A percentile compares a stretch with the other conserved stretches of the same genome.
These are phyloP conservation scores for Pleurotus sapidus DNA, from an alignment of 768 basidiomycete species.

Conservation along the genomic window DNA sequence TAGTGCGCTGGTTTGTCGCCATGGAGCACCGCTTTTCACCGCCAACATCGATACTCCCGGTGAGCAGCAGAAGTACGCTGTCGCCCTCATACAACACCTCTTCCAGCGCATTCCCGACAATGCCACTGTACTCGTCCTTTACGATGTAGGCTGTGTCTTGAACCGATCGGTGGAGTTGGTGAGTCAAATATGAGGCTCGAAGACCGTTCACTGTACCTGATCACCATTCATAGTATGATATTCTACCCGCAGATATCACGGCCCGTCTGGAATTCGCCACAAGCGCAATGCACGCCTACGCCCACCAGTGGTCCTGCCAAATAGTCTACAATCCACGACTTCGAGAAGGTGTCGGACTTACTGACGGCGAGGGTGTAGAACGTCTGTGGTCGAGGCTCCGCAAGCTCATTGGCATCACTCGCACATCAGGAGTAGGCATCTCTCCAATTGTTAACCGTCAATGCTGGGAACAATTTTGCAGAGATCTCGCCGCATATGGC, in stretches of 20 bases:
- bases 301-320: constrained; percentile 32
- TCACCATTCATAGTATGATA: constrained; percentile 16
- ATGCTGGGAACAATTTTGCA: too few species aligned
- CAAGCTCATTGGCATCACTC: constrained; percentile 16
- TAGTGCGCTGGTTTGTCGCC: constrained; percentile 29
- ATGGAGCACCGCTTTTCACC: constrained; percentile 27
- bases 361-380: constrained; percentile 33
- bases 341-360: constrained; percentile 23
- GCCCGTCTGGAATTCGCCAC: constrained; percentile 20
- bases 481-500: constrained; percentile 23
- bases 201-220: neutral
- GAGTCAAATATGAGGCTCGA: too few species aligned
- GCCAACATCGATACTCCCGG: constrained; percentile 29
- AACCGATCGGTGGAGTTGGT: constrained; percentile 16
- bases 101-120: constrained; percentile 20
- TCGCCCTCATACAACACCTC: constrained; percentile 25
- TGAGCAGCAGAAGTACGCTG: constrained; percentile 24
- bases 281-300: constrained; percentile 32
- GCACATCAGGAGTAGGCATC: constrained; percentile 15
- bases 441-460: too few species aligned
- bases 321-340: constrained; percentile 30
- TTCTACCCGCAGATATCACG: constrained; percentile 17
- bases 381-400: constrained; percentile 26
- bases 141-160: constrained; percentile 28
- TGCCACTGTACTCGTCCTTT: constrained; percentile 14